phyloP scores from a whole-genome alignment of 148 eudicot genomes.

The Diospyros kaki region DNA sequence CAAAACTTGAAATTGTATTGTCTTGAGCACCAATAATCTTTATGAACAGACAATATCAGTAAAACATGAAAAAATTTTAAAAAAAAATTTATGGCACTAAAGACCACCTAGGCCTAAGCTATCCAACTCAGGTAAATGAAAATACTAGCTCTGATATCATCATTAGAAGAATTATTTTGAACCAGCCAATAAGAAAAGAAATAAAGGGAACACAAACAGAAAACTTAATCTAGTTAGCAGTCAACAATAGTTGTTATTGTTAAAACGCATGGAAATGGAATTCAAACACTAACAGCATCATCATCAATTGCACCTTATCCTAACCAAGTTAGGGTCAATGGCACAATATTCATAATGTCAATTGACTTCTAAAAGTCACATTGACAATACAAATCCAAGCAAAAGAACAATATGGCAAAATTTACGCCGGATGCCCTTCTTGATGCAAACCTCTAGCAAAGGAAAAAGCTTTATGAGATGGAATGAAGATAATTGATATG shows the following conservation, averaged over 20 bases:
- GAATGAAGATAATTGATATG: too few relatives aligned
- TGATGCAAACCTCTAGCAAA: too few relatives aligned
- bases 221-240: neutral
- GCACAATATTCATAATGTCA: too few relatives aligned
- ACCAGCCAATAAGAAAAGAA: neutral
- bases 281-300: neutral
- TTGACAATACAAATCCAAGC: too few relatives aligned
- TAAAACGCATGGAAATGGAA: conserved; percentile 1
- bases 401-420: too few relatives aligned
- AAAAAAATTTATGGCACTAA: neutral
- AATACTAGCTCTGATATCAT: neutral
- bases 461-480: too few relatives aligned
- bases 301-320: too few relatives aligned
- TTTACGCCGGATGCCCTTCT: too few relatives aligned
- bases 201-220: neutral
- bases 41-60: conserved; percentile 19
- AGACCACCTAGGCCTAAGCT: neutral
- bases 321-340: too few relatives aligned
- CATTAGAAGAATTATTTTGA: neutral
- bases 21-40: conserved; percentile 18
- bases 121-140: conserved; percentile 1
- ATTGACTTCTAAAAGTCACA: too few relatives aligned
- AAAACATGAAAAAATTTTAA: neutral
- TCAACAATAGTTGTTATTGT: neutral
- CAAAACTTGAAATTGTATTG: conserved; percentile 14